phyloP scores from a whole-genome alignment of 106 monocot species.

The Chionographis japonica region DNA sequence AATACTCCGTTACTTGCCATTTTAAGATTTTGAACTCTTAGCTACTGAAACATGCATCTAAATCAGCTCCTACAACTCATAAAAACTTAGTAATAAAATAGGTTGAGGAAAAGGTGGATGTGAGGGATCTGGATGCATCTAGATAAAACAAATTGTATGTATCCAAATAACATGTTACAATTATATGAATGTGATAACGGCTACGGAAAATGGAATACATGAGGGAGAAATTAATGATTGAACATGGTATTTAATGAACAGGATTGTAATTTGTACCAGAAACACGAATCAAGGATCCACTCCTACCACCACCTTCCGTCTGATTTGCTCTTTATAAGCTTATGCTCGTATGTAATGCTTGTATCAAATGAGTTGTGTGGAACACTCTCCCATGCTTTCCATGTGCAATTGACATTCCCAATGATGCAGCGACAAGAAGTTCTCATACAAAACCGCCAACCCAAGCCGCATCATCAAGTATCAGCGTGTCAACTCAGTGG shows the following conservation, averaged over 20 bases:
- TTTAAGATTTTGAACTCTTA: no score
- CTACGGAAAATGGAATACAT: conserved; percentile 1
- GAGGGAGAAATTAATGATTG: neutral
- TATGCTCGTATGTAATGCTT: neutral
- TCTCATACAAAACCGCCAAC: conserved; percentile 1
- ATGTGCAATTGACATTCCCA: no score
- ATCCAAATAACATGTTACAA: no score
- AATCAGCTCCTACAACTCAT: no score
- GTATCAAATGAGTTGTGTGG: neutral
- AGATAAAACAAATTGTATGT: no score
- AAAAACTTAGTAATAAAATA: no score
- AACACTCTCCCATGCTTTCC: neutral
- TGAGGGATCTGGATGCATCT: no score
- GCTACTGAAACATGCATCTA: no score
- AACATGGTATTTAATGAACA: conserved; percentile 4
- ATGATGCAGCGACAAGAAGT: neutral
- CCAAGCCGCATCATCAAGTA: conserved; percentile 5
- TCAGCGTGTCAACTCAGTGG: neutral
- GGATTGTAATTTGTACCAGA: conserved; percentile 8
- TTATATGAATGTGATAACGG: neutral
- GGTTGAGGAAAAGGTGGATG: no score
- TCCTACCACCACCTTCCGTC: conserved; percentile 6
- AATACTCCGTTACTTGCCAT: no score
- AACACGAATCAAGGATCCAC: conserved; percentile 1
- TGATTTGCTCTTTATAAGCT: neutral